Evolutionary conservation across 2,329 filamentous ascomycete genomes (phyloP).

Genomic region (Calcarisporium arbuscula): DNA sequence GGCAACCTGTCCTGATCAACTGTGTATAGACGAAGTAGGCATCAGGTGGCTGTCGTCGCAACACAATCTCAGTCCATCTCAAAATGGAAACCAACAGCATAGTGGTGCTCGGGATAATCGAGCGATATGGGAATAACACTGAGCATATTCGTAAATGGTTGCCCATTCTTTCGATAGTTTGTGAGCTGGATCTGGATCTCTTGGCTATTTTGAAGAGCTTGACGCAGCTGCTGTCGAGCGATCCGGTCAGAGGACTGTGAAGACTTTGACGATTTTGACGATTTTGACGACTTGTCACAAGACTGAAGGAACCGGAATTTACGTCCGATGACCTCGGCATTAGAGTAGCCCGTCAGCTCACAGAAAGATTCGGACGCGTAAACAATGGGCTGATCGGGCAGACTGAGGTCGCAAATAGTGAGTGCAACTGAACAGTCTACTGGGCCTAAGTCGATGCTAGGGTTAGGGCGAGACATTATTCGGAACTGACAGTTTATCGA

Average conservation of each 20-base stretch:
- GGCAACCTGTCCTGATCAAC: no score
- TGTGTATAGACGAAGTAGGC: no score
- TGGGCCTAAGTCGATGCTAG: slow-evolving; percentile 71
- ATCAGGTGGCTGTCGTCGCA: no score
- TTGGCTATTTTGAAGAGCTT: slow-evolving; percentile 34
- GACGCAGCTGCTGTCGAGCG: slow-evolving; percentile 49
- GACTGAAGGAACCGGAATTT: slow-evolving; percentile 86
- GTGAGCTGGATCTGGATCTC: slow-evolving; percentile 52
- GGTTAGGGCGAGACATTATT: slow-evolving; percentile 64
- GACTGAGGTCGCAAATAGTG: slow-evolving; percentile 70
- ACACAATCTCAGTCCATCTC: slow-evolving; percentile 47
- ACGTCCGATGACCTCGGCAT: slow-evolving; percentile 65
- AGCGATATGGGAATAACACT: slow-evolving; percentile 77
- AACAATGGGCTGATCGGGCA: slow-evolving; percentile 71
- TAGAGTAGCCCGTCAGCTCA: slow-evolving; percentile 70
- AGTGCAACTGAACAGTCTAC: slow-evolving; percentile 82
- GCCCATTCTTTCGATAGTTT: slow-evolving; percentile 77
- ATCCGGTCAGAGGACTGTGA: slow-evolving; percentile 30
- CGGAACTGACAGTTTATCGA: slow-evolving; percentile 43
- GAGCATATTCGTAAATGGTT: slow-evolving; percentile 73
- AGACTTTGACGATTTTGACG: slow-evolving; percentile 42
- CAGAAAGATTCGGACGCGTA: slow-evolving; percentile 80
- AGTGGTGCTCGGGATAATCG: slow-evolving; percentile 59
- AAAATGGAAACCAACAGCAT: slow-evolving; percentile 76
- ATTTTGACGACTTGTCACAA: no score